These are phyloP conservation scores for Pestalotiopsis sp. DNA, from an alignment of 2,329 filamentous ascomycete species.

Conservation along the genomic window DNA sequence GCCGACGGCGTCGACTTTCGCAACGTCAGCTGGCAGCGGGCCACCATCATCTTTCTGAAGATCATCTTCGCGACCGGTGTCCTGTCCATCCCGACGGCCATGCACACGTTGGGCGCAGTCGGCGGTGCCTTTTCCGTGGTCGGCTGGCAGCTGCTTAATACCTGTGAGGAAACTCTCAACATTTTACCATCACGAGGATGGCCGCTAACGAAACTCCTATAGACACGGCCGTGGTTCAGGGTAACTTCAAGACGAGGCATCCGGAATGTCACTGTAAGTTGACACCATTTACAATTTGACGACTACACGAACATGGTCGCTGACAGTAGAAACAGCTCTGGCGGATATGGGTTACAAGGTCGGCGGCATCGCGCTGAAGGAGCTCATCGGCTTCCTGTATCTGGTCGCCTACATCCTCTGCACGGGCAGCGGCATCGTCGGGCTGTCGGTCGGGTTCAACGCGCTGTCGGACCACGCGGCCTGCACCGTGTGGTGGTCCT, in stretches of 20 bases:
- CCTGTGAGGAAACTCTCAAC: constrained; percentile 17
- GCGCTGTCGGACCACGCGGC: constrained; percentile 58
- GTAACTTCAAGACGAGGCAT: constrained; percentile 40
- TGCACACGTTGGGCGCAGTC: constrained; percentile 27
- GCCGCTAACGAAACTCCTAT: not conserved
- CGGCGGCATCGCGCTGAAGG: constrained; percentile 52
- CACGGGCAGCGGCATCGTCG: constrained; percentile 59
- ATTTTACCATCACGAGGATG: not conserved
- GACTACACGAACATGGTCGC: not conserved
- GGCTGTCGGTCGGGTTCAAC: constrained; percentile 61
- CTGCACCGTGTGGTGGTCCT: constrained; percentile 61
- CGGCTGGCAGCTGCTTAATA: constrained; percentile 28
- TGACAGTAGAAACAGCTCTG: constrained; percentile 21
- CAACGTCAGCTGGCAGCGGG: constrained; percentile 54
- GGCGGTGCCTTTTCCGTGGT: constrained; percentile 27
- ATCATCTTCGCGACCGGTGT: constrained; percentile 32
- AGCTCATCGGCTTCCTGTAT: constrained; percentile 58
- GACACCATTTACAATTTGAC: not conserved
- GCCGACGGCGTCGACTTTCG: constrained; percentile 53
- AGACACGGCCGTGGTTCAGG: constrained; percentile 41
- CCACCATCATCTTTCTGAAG: constrained; percentile 56
- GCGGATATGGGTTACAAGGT: constrained; percentile 61
- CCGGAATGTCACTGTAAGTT: constrained; percentile 36
- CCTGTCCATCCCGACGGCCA: constrained; percentile 27
- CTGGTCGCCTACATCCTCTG: constrained; percentile 60